Evolutionary conservation across 148 eudicot genomes (phyloP), one percentile per base, ranked within the genome.

Genomic region (Salicornia ramosissima): DNA sequence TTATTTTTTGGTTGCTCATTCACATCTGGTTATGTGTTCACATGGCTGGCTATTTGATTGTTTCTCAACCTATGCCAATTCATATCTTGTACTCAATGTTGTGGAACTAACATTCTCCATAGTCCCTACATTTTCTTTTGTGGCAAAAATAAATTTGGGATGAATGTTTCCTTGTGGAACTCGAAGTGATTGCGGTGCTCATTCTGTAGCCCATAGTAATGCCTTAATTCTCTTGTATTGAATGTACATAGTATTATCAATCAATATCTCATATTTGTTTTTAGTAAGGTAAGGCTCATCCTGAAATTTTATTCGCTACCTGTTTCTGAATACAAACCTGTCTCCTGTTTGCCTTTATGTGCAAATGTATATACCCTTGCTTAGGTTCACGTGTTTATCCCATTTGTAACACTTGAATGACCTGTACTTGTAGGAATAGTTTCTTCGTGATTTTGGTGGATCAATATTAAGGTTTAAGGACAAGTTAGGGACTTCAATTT

Each of bases 1-100:
- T 25, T 15, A 36, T 8, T 10, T 24, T 18, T 22, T 2, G 58
- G 28, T 45, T 70, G 14, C 16, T n/a, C n/a, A n/a, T n/a, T n/a
- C 15, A 29, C 19, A 4, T 16, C 29, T 36, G 15, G 0, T 46
- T 1, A 42, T 39, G 31, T 39, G 16, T 5, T 36, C 34, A 14
- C 34, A 30, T 57, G 34, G n/a, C 62, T 57, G n/a, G 36, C 10
- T 28, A 40, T 30, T 6, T 30, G 64, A 34, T 34, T 33, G 64
- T 65, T 26, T n/a, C 39, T 45, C 55, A 46, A 15, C 11, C 33
- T 45, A 64, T 14, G 69, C 39, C 69, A 65, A 25, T 45, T 15
- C 25, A 46, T 65, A 15, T 65, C 14, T 16, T n/a, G n/a, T n/a
- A 43, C n/a, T 1, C 9, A 33, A 31, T 46, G 10, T 28, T 36